Evolutionary conservation across 495 filamentous ascomycete species (phyloP).

Genomic region (Saxophila tyrrhenica): DNA sequence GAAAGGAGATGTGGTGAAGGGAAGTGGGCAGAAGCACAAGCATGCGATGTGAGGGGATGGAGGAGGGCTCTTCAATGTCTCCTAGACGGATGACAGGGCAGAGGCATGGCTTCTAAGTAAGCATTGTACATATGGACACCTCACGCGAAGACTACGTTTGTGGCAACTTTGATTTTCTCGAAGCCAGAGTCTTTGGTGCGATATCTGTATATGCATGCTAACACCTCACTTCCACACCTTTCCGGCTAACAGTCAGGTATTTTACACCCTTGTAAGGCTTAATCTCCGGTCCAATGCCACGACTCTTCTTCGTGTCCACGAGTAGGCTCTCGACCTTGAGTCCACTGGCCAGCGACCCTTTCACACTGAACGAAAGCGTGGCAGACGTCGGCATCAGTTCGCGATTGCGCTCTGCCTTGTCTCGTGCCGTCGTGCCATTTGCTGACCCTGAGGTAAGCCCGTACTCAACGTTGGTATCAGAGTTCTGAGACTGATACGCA

Average conservation of each 20-base stretch:
- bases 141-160: too few relatives aligned
- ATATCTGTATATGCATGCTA: too few relatives aligned
- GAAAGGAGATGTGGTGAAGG: neutral
- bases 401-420: slow-evolving; percentile 50
- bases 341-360: slow-evolving; percentile 90
- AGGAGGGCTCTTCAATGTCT: too few relatives aligned
- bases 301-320: slow-evolving; percentile 74
- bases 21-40: neutral
- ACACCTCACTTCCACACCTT: slow-evolving; percentile 72
- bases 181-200: too few relatives aligned
- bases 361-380: slow-evolving; percentile 77
- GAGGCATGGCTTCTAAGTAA: neutral
- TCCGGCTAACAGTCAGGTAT: slow-evolving; percentile 80
- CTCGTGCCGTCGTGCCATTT: slow-evolving; percentile 20
- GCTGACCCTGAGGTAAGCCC: too few relatives aligned
- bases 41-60: neutral
- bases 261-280: slow-evolving; percentile 98
- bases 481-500: slow-evolving; percentile 35
- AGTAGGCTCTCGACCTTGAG: slow-evolving; percentile 83
- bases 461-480: too few relatives aligned
- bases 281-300: slow-evolving; percentile 73
- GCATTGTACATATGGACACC: neutral
- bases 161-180: too few relatives aligned
- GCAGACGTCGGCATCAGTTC: slow-evolving; percentile 85
- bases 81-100: neutral